Evolutionary conservation across 352 stramenopile species (phyloP).

Genomic region (Pythium phragmitis): DNA sequence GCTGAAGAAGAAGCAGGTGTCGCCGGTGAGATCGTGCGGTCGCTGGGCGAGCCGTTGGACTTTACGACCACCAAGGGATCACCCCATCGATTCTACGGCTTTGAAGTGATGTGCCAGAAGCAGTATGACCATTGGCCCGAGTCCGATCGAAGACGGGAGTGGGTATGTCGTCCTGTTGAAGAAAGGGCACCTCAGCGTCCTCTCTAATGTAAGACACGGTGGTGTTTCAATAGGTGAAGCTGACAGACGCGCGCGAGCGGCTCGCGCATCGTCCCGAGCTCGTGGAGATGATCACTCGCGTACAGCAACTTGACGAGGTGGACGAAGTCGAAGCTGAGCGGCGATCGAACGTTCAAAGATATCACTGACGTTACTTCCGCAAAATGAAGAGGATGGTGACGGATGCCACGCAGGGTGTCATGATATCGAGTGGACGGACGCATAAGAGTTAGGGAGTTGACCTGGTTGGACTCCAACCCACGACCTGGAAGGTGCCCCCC

Average conservation of each 20-base stretch:
- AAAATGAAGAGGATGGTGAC: no score
- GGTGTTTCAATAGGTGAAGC: not conserved
- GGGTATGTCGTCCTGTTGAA: constrained; percentile 31
- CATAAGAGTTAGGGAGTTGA: no score
- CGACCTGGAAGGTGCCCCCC: no score
- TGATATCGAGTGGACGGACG: no score
- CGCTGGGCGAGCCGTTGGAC: constrained; percentile 41
- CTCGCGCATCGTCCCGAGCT: constrained; percentile 20
- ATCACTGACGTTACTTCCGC: not conserved
- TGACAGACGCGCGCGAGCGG: not conserved
- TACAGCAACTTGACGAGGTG: not conserved
- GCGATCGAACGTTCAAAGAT: not conserved
- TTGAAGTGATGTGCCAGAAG: constrained; percentile 31
- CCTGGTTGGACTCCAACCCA: no score
- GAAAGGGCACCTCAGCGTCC: no score
- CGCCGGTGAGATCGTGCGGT: constrained; percentile 30
- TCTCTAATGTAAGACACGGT: not conserved
- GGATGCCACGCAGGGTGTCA: no score
- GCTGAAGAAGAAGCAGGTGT: constrained; percentile 94
- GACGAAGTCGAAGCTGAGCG: not conserved
- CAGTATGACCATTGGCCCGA: constrained; percentile 64
- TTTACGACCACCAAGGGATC: constrained; percentile 52
- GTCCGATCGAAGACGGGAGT: constrained; percentile 47
- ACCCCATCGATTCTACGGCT: constrained; percentile 51
- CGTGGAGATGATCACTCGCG: constrained; percentile 10